Base-by-base conservation (phyloP, 371 early-diverging fungal genomes). In the Fennellomyces sp. region DNA sequence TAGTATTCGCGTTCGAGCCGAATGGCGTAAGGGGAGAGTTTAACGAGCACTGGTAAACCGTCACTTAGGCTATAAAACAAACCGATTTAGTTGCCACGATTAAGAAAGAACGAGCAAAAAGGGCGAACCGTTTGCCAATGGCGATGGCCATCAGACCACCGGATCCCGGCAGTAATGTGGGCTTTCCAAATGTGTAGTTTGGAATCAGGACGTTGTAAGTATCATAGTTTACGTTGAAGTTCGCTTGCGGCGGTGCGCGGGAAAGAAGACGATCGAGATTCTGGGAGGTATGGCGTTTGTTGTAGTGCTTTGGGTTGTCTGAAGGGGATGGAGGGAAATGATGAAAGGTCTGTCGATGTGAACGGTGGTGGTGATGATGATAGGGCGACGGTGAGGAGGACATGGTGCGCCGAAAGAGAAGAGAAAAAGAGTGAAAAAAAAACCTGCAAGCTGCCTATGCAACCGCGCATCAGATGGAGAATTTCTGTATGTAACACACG, bases 1-100 rank as follows among this genome's bases (percentile, higher is more conserved):
- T 77, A 70, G 31, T 72, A 77, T 55, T 77, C 78, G 63, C 78
- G 50, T 35, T 77, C 78, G 19, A 77, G 45, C 42, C 75, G 65
- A 23, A 74, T 60, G 8, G 70, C 53, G 41, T 77, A 72, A 13
- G 75, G 70, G 47, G 78, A 77, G 17, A 77, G 52, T 60, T 77
- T 77, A 13, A 66, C 78, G 8, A 77, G 30, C 1, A 77, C 69
- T 15, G 68, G 58, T 11, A 57, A 56, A 31, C 65, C 56, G 42
- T 77, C 75, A 25, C 25, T 59, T 15, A 56, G 52, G 59, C 74
- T 72, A 23, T 29, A 27, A 48, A 17, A 41, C 35, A 33, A 33
- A 33, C 35, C 13, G 35, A 8, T 33, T 33, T 33, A 33, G 35
- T 33, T 8, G 13, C 35, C 6, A 13, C 35, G 35, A n/a, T n/a